Base-by-base conservation (phyloP, 345 rosid species). In the Salix purpurea region DNA sequence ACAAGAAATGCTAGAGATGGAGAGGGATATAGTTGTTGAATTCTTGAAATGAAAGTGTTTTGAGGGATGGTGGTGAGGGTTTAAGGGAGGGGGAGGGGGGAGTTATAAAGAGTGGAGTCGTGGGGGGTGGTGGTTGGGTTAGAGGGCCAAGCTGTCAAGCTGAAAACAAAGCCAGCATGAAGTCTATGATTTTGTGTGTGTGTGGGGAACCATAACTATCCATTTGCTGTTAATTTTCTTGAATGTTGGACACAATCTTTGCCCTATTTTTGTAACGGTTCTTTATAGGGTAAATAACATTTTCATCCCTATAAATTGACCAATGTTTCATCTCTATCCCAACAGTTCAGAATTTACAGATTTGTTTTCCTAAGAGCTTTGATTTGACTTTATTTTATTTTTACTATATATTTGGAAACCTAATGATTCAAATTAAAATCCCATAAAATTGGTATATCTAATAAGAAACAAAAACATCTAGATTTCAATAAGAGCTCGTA, bases 91-190 rank as follows among this genome's bases (percentile, higher is more conserved):
- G 6, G 1, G 30, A 6, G 34, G 9, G 6, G 54, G 72, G 1
- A 26, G 72, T 50, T 65, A 48, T 65, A 56, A 42, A 23, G 26
- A 19, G 70, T 74, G 69, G 76, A 39, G 42, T 32, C 32, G 73
- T 44, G 60, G 61, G 5, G 5, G 60, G 30, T n/a, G 61, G 56
- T 46, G 42, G 44, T 2, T 30, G 18, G 46, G 64, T 6, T 7
- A 42, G 16, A 19, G 42, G n/a, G 65, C 16, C 36, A 65, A 28
- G 32, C 71, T 66, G 30, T 48, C 46, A 42, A 42, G 14, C 46
- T 42, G 46, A 40, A 40, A 40, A 13, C 5, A 7, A n/a, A 32
- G 70, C 77, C 70, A 66, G 64, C 48, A 32, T 32, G 46, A 21
- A 46, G n/a, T 30, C 13, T 2, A n/a, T 74, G 8, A 21, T 21